Conservation (phyloP, 2,329 filamentous ascomycete genomes). For the Parasarocladium wereldwijsianum region DNA sequence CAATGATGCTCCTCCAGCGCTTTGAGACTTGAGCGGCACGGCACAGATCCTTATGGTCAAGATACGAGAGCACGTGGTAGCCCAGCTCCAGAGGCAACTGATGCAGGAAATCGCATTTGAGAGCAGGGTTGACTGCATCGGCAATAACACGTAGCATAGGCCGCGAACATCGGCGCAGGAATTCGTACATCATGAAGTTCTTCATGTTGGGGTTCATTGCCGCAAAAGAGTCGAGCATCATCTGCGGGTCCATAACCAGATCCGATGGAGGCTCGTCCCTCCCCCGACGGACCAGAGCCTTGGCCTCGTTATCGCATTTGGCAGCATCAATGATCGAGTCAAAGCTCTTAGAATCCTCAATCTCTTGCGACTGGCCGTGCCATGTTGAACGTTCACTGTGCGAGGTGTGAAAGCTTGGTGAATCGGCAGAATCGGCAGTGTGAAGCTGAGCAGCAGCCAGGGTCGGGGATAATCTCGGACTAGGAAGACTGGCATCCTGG, state of each 20-base stretch:
- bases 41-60: conserved; percentile 76
- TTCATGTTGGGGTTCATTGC: conserved; percentile 84
- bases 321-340: conserved; percentile 12
- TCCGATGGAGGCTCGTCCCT: neutral
- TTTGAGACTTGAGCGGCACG: conserved; percentile 86
- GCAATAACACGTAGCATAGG: conserved; percentile 82
- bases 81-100: conserved; percentile 76
- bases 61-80: conserved; percentile 73
- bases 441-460: conserved; percentile 53
- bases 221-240: conserved; percentile 81
- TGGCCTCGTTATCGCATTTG: conserved; percentile 10
- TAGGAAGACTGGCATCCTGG: conserved; percentile 85
- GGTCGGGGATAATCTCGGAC: conserved; percentile 85
- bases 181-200: conserved; percentile 91
- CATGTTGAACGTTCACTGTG: conserved; percentile 17
- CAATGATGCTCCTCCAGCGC: conserved; percentile 80
- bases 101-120: conserved; percentile 86
- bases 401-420: conserved; percentile 17
- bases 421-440: conserved; percentile 26
- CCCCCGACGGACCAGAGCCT: conserved; percentile 12
- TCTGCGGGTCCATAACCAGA: conserved; percentile 63
- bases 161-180: conserved; percentile 75
- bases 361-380: conserved; percentile 26
- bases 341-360: conserved; percentile 10
- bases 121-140: conserved; percentile 77